Evolutionary conservation across 495 filamentous ascomycete genomes (phyloP), one percentile per base, ranked within the genome.

Genomic region (Neurospora sp.): DNA sequence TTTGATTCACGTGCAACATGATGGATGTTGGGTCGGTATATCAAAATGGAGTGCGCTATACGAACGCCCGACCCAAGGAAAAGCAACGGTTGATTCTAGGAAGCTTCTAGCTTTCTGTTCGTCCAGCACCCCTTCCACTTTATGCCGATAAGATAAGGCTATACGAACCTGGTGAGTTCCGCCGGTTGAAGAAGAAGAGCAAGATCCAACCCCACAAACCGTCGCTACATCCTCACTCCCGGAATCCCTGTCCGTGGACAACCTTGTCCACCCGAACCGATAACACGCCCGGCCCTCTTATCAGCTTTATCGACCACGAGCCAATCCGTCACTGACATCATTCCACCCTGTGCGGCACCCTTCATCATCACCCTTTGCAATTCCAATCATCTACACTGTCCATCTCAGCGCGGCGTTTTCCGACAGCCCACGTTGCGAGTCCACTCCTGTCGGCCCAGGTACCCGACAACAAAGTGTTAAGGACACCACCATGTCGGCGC

Each of bases 241-340:
- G 46, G 20, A 0, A 61, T 35, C 53, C 53, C 53, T 61, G 53
- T 31, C 53, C 46, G n/a, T 53, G 10, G 14, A 10, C 46, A 59
- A 59, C 20, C 20, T 27, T 20, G 7, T 59, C 48, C 20, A 59
- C 20, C 20, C 8, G 48, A 27, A 59, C 48, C 53, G 53, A 61
- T 61, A 61, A 61, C 12, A 61, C 53, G 22, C 53, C 53, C 22
- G 12, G 22, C 27, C 27, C 53, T 61, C 53, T 35, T 61, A 35
- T 61, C 53, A 59, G 48, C 48, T 59, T 7, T 59, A 22, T 53
- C 10, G n/a, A 48, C 46, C 53, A 61, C 53, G 53, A 65, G 27
- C 27, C 53, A 65, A 65, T 65, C 14, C 74, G 70, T 68, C 72
- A 74, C 76, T 80, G 77, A 79, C 77, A 79, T 79, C 79, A 78